These are phyloP conservation scores for Cladophialophora carrionii DNA, from an alignment of 2,329 filamentous ascomycete genomes.

Conservation along the genomic window DNA sequence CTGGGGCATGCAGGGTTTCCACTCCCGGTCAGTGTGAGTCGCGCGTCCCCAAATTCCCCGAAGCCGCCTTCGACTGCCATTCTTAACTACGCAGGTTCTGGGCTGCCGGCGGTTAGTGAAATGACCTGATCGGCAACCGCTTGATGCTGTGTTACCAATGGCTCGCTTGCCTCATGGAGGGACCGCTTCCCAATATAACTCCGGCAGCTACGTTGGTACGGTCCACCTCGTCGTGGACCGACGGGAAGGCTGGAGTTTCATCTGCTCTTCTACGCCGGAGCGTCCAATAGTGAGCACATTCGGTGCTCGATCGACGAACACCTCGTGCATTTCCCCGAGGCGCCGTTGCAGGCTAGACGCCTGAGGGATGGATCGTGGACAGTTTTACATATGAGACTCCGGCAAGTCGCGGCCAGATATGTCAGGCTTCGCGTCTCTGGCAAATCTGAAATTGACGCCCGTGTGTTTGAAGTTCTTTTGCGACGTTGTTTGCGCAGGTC, in stretches of 20 bases:
- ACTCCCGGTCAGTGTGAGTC: slow-evolving; percentile 2
- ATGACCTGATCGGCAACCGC: slow-evolving; percentile 32
- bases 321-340: slow-evolving; percentile 27
- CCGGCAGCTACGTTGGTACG: slow-evolving; percentile 13
- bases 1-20: slow-evolving; percentile 25
- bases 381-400: slow-evolving; percentile 21
- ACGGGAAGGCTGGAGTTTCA: slow-evolving; percentile 31
- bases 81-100: slow-evolving; percentile 16
- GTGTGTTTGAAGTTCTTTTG: slow-evolving; percentile 31
- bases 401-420: slow-evolving; percentile 16
- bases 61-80: slow-evolving; percentile 14
- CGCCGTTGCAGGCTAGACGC: slow-evolving; percentile 22
- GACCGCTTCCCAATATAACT: slow-evolving; percentile 29
- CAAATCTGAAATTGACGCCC: slow-evolving; percentile 38
- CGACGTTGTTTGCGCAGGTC: slow-evolving; percentile 27
- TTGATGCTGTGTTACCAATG: slow-evolving; percentile 18
- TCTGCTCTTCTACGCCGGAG: slow-evolving; percentile 8
- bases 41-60: slow-evolving; percentile 21
- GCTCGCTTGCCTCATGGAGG: slow-evolving; percentile 23
- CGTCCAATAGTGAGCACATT: slow-evolving; percentile 18
- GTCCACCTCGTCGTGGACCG: slow-evolving; percentile 17
- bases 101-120: slow-evolving; percentile 32
- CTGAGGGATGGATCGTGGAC: slow-evolving; percentile 15
- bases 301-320: slow-evolving; percentile 13
- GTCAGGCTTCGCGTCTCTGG: slow-evolving; percentile 25